A percentile compares a stretch with the other conserved stretches of the same genome.
phyloP scores from a whole-genome alignment of 257 asterid species.

The Linaria vulgaris region DNA sequence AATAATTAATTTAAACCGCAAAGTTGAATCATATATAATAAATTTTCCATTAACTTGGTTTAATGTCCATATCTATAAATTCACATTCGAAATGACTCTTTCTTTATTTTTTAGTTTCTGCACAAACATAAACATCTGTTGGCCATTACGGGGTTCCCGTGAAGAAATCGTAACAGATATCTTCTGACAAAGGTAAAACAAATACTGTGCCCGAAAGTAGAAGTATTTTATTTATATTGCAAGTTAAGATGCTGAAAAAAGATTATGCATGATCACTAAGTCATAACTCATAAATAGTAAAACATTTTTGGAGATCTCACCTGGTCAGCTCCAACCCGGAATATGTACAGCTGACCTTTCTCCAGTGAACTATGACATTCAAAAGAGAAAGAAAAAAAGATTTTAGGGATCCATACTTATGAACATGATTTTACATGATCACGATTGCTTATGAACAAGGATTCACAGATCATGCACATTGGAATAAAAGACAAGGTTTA shows the following conservation, averaged over 20 bases:
- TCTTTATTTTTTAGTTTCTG: no score
- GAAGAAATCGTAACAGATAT: no score
- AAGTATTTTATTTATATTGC: background rate
- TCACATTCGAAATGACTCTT: no score
- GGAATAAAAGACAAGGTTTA: background rate
- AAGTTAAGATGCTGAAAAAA: background rate
- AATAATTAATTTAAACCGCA: no score
- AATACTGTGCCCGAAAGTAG: background rate
- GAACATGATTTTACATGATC: background rate
- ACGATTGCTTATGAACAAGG: background rate
- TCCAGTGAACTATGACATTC: slow-evolving; percentile 74
- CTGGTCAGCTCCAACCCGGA: slow-evolving; percentile 94
- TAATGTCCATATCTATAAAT: no score
- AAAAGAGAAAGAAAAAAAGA: slow-evolving; percentile 4
- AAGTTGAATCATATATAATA: no score
- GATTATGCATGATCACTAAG: background rate
- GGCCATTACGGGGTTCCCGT: no score
- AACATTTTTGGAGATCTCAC: slow-evolving; percentile 34
- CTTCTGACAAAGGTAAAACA: no score
- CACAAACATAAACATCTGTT: no score
- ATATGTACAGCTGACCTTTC: slow-evolving; percentile 77
- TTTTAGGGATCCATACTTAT: background rate
- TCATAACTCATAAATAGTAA: background rate
- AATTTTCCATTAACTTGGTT: background rate
- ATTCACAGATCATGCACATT: slow-evolving; percentile 1